phyloP scores from a whole-genome alignment of 2,329 filamentous ascomycete genomes.

The Monosporascus sp. region DNA sequence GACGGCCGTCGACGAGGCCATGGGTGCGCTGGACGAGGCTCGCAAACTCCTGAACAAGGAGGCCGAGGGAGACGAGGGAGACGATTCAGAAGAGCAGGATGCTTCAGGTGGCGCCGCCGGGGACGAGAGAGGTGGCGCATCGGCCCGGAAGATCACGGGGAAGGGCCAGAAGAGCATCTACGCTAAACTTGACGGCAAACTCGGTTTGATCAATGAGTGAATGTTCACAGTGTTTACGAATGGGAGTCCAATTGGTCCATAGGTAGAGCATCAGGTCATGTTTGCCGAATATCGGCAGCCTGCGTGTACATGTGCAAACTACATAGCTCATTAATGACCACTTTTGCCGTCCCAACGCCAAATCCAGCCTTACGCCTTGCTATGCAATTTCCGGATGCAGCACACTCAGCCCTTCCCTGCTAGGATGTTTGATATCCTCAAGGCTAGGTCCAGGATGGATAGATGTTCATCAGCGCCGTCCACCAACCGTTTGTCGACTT shows the following conservation, averaged over 20 bases:
- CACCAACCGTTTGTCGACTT: slow-evolving; percentile 87
- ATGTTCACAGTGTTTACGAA: background rate
- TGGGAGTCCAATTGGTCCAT: background rate
- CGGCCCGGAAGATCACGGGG: slow-evolving; percentile 16
- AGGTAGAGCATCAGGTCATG: background rate
- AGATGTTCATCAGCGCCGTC: slow-evolving; percentile 96
- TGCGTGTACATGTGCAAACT: background rate
- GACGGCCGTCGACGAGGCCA: slow-evolving; percentile 47
- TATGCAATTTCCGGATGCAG: background rate
- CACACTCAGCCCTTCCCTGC: slow-evolving; percentile 32
- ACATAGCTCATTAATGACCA: background rate
- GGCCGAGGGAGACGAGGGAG: slow-evolving; percentile 16
- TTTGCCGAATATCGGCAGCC: background rate
- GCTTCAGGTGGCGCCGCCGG: slow-evolving; percentile 7
- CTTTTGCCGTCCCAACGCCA: slow-evolving; percentile 13
- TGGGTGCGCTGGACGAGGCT: slow-evolving; percentile 43
- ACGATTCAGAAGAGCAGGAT: background rate
- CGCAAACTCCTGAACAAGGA: slow-evolving; percentile 37
- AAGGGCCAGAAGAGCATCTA: slow-evolving; percentile 34
- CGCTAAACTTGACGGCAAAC: slow-evolving; percentile 45
- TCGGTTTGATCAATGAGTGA: slow-evolving; percentile 42
- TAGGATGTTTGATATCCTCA: slow-evolving; percentile 74
- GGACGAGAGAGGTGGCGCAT: slow-evolving; percentile 13
- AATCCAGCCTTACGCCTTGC: slow-evolving; percentile 1
- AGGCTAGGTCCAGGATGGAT: slow-evolving; percentile 75